A percentile compares a stretch with the other conserved stretches of the same genome.
Evolutionary conservation across 148 eudicot species (phyloP).

Genomic region (Fagopyrum esculentum): DNA sequence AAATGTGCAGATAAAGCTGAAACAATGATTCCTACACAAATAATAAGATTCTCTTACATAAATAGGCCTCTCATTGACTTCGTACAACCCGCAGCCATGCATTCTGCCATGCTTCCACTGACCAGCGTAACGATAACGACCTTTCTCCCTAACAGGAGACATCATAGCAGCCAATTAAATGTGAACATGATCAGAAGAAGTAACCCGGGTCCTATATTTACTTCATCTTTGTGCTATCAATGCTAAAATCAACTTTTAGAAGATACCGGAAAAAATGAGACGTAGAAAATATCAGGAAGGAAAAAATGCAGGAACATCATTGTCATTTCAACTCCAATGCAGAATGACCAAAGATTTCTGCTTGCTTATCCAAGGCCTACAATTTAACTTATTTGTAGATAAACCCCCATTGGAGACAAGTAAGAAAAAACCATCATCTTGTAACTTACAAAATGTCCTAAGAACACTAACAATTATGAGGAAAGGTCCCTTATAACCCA

Average conservation of each 20-base stretch:
- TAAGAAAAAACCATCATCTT: background rate
- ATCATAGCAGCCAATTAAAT: background rate
- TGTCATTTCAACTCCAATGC: background rate
- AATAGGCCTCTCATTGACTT: constrained; percentile 65
- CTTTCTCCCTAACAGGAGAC: constrained; percentile 56
- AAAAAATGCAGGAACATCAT: background rate
- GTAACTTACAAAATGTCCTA: background rate
- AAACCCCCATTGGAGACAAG: background rate
- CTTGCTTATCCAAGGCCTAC: background rate
- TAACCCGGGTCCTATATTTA: background rate
- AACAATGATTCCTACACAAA: background rate
- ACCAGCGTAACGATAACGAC: constrained; percentile 92
- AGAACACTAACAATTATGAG: background rate
- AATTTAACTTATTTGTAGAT: background rate
- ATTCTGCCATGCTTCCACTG: constrained; percentile 93
- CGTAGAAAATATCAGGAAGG: background rate
- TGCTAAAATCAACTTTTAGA: background rate
- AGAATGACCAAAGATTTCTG: background rate
- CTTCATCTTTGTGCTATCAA: background rate
- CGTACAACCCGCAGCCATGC: constrained; percentile 92
- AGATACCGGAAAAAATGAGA: background rate
- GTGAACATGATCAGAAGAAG: background rate
- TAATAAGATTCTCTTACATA: constrained; percentile 42
- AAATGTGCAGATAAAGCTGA: background rate
- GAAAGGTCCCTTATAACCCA: background rate